Evolutionary conservation across 768 basidiomycete genomes (phyloP).

Genomic region (Hemileccinum rubropunctum): DNA sequence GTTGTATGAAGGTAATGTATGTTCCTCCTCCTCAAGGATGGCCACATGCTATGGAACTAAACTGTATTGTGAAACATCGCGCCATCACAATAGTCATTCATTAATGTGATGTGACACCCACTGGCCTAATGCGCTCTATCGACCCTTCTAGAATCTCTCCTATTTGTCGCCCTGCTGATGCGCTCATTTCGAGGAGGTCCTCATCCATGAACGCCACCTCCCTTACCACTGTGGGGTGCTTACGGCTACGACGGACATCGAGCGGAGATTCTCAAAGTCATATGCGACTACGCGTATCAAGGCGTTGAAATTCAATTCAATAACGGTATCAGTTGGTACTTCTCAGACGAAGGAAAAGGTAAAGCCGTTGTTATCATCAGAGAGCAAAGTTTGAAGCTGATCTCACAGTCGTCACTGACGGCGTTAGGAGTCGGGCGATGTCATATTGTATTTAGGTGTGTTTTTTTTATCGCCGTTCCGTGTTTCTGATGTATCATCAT

Average conservation of each 20-base stretch:
- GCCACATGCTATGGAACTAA: not conserved
- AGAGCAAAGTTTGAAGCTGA: slow-evolving; percentile 17
- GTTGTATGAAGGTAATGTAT: slow-evolving; percentile 14
- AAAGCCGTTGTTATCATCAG: slow-evolving; percentile 14
- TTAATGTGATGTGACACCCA: slow-evolving; percentile 14
- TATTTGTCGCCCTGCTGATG: slow-evolving; percentile 15
- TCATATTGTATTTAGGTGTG: slow-evolving; percentile 17
- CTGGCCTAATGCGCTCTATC: slow-evolving; percentile 12
- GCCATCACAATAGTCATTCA: slow-evolving; percentile 16
- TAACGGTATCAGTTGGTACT: slow-evolving; percentile 16
- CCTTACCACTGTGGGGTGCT: slow-evolving; percentile 12
- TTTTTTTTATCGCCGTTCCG: slow-evolving; percentile 1
- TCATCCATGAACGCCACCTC: slow-evolving; percentile 14
- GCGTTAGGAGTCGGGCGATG: slow-evolving; percentile 19
- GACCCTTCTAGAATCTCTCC: slow-evolving; percentile 21
- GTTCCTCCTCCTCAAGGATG: not conserved
- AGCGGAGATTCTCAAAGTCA: slow-evolving; percentile 21
- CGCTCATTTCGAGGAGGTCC: slow-evolving; percentile 15
- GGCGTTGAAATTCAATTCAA: slow-evolving; percentile 19
- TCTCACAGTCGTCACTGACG: slow-evolving; percentile 26
- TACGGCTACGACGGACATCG: slow-evolving; percentile 28
- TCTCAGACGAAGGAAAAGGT: slow-evolving; percentile 11
- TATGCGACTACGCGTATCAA: slow-evolving; percentile 19
- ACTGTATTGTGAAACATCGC: slow-evolving; percentile 13
- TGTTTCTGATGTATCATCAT: not conserved